Base-by-base conservation (phyloP, 2,329 filamentous ascomycete species). In the Ascochyta lentis region DNA sequence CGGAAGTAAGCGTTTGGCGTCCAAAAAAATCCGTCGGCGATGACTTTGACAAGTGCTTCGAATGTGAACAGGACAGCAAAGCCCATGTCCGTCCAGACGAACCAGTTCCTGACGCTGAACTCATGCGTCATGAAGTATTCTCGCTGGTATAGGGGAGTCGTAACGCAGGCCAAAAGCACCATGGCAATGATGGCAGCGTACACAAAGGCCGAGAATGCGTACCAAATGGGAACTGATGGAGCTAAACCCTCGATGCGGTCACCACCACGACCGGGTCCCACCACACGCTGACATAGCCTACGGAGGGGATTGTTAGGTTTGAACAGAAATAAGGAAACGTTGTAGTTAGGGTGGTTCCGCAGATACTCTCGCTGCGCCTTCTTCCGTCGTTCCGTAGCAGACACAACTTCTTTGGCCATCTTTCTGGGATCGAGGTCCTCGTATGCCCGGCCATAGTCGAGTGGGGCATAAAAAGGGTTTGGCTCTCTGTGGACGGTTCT, bases 1-100 rank as follows among this genome's bases (percentile, higher is more conserved):
- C 95, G 88, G 73, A 97, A 92, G 72, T 96, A 99, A 3, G 96
- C 96, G 76, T 99, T 97, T 0, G 95, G 95, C 0, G 95, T 97
- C 86, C 91, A 98, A 73, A 97, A 90, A 67, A 96, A 90, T 7
- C 95, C 95, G 77, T 99, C 95, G 0, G 95, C 95, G 66, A 99
- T 87, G 51, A 96, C 88, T 75, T 99, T 99, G 78, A 99, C 93
- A 6, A 87, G 69, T 0, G 93, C 92, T 76, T 99, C 95, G 6
- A 91, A 71, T 0, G 89, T 90, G 77, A 99, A 99, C 13, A 99
- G 77, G 1, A 89, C 76, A 2, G 94, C 92, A 72, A 99, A 99
- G 6, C 90, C 89, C 76, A 96, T 82, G 74, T 99, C 95, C 12
- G 91, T 91, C 85, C 91, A 98, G 6, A 96, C 90, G 71, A 97